A percentile compares a stretch with the other conserved stretches of the same genome.
Evolutionary conservation across 2,329 filamentous ascomycete genomes (phyloP).

Genomic region (Epichloe gansuensis): DNA sequence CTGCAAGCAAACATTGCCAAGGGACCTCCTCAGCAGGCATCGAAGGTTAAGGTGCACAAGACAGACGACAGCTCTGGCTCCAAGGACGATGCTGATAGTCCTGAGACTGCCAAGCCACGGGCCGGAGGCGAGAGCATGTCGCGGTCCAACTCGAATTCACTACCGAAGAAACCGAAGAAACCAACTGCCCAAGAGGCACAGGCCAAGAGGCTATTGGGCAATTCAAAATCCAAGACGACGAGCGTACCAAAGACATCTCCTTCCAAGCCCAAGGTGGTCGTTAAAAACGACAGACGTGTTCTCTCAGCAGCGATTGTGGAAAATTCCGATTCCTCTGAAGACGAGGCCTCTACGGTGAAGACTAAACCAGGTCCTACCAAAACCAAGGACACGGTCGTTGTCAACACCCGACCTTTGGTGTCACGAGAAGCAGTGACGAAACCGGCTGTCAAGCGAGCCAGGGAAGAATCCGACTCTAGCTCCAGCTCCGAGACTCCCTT

Average conservation of each 20-base stretch:
- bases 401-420: conserved; percentile 20
- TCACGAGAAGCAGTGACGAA: conserved; percentile 21
- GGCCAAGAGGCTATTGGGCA: conserved; percentile 38
- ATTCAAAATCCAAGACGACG: conserved; percentile 22
- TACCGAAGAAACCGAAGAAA: conserved; percentile 43
- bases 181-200: conserved; percentile 38
- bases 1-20: conserved; percentile 46
- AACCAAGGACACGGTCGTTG: conserved; percentile 20
- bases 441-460: conserved; percentile 35
- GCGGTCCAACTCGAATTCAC: conserved; percentile 38
- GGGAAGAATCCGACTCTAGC: conserved; percentile 41
- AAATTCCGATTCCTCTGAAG: conserved; percentile 43
- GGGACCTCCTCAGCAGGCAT: conserved; percentile 30
- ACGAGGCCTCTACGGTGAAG: conserved; percentile 25
- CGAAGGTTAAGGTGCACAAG: conserved; percentile 38
- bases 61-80: conserved; percentile 32
- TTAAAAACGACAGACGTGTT: conserved; percentile 27
- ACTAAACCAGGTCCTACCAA: conserved; percentile 17
- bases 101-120: conserved; percentile 18
- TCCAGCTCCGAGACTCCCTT: conserved; percentile 47
- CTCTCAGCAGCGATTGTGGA: conserved; percentile 44
- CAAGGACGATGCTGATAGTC: conserved; percentile 23
- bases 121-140: conserved; percentile 31
- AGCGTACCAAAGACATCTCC: conserved; percentile 21
- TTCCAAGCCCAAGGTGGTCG: conserved; percentile 26